Evolutionary conservation across 1,284 basidiomycete genomes (phyloP).

Genomic region (Stygiomarasmius scandens): DNA sequence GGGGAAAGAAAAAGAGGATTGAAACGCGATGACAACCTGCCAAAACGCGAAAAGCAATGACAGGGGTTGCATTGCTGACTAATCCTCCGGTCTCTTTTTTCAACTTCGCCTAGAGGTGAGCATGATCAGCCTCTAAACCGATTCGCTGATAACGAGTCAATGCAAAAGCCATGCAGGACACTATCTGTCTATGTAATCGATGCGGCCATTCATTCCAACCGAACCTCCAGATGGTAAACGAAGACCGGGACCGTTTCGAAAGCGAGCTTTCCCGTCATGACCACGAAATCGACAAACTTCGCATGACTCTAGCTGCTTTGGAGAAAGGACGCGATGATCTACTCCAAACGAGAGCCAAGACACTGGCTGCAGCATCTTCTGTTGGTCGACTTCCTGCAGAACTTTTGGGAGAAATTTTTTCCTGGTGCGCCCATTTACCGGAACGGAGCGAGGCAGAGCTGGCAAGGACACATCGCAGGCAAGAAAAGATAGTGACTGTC

Average conservation of each 20-base stretch:
- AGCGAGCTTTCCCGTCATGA: background rate
- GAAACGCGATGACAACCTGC: too few species aligned
- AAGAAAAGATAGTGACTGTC: background rate
- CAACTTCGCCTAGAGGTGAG: too few species aligned
- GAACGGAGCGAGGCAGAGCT: background rate
- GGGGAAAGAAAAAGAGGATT: too few species aligned
- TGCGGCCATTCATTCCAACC: too few species aligned
- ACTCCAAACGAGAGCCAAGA: background rate
- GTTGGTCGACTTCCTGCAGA: background rate
- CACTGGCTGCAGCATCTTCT: background rate
- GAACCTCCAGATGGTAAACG: background rate
- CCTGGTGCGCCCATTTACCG: background rate
- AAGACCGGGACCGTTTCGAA: background rate
- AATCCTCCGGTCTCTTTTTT: too few species aligned
- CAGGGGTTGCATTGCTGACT: too few species aligned
- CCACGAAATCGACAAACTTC: background rate
- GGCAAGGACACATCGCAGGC: background rate
- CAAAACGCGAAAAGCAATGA: too few species aligned
- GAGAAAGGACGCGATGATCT: background rate
- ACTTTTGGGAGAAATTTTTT: background rate
- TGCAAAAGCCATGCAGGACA: too few species aligned
- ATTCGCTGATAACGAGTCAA: too few species aligned
- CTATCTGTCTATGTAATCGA: too few species aligned
- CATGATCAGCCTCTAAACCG: too few species aligned
- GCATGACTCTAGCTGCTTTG: background rate